Percentiles rank a stretch among this genome's conserved stretches.
These are phyloP conservation scores for Pseudopyricularia cyperi DNA, from an alignment of 2,329 filamentous ascomycete genomes.

Conservation along the genomic window DNA sequence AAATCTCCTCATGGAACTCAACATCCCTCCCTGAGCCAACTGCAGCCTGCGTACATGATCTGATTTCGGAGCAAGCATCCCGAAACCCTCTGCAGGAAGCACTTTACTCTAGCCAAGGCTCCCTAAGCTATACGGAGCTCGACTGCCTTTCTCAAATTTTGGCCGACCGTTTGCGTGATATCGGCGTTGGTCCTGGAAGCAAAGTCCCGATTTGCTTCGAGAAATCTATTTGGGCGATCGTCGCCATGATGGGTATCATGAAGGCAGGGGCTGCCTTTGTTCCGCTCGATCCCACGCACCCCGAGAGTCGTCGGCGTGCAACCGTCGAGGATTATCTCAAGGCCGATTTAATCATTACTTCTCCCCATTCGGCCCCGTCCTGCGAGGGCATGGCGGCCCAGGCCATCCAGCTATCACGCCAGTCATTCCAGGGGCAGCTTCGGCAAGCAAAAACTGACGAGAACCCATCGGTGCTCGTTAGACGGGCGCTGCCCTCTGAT, in stretches of 20 bases:
- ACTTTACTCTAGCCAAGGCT: not conserved
- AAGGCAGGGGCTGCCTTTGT: not conserved
- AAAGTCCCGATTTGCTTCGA: not conserved
- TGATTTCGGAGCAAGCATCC: not conserved
- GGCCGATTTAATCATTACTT: conserved; percentile 3
- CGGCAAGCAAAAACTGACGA: not conserved
- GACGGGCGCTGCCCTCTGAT: not conserved
- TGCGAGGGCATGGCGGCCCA: not conserved
- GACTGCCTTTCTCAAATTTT: not conserved
- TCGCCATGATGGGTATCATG: not conserved
- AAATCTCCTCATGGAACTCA: not conserved
- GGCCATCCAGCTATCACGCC: not conserved
- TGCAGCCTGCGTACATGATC: not conserved
- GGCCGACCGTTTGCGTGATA: not conserved
- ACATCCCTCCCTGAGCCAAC: not conserved
- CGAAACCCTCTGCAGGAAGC: not conserved
- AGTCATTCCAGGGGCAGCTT: not conserved
- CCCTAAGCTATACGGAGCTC: not conserved
- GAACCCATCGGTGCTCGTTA: not conserved
- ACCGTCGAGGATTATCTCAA: conserved; percentile 8
- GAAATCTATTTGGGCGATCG: not conserved
- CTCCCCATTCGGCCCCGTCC: conserved; percentile 6
- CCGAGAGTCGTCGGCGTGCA: conserved; percentile 2
- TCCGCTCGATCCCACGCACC: not conserved
- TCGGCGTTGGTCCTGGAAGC: not conserved